A percentile compares a stretch with the other conserved stretches of the same genome.
These are phyloP conservation scores for Aristolochia fimbriata DNA, from an alignment of 164 flowering plant genomes.

Conservation along the genomic window DNA sequence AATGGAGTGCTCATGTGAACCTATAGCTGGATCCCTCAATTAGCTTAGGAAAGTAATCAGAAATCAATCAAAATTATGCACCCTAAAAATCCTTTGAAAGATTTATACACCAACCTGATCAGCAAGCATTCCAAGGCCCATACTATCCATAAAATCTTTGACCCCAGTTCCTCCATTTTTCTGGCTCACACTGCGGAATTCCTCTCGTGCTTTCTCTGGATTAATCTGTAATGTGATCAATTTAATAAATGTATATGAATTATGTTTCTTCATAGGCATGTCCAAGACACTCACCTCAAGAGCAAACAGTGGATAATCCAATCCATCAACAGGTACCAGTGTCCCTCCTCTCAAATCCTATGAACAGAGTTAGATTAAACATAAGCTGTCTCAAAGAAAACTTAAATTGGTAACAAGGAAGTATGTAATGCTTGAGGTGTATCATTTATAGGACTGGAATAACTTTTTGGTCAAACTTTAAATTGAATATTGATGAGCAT, in stretches of 20 bases:
- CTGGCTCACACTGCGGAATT: slow-evolving; percentile 63
- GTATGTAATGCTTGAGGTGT: too few relatives aligned
- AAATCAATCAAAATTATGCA: too few relatives aligned
- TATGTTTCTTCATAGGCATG: neutral
- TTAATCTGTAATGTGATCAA: slow-evolving; percentile 44
- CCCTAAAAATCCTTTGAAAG: too few relatives aligned
- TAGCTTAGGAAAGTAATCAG: too few relatives aligned
- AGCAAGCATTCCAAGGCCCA: slow-evolving; percentile 91
- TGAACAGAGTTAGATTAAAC: neutral
- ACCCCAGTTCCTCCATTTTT: slow-evolving; percentile 76
- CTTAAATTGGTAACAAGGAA: too few relatives aligned
- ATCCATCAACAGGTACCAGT: slow-evolving; percentile 84
- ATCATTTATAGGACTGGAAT: too few relatives aligned
- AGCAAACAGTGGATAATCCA: slow-evolving; percentile 74
- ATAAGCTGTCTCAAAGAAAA: neutral
- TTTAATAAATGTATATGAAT: neutral
- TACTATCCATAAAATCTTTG: slow-evolving; percentile 91
- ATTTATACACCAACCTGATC: slow-evolving; percentile 57
- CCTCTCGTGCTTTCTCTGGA: slow-evolving; percentile 93
- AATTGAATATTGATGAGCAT: too few relatives aligned
- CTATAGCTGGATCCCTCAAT: too few relatives aligned
- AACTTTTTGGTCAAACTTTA: too few relatives aligned
- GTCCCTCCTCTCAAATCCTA: slow-evolving; percentile 91
- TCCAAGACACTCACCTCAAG: slow-evolving; percentile 55
- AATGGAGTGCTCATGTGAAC: too few relatives aligned